phyloP scores from a whole-genome alignment of 495 filamentous ascomycete species.

The Daldinia vernicosa region DNA sequence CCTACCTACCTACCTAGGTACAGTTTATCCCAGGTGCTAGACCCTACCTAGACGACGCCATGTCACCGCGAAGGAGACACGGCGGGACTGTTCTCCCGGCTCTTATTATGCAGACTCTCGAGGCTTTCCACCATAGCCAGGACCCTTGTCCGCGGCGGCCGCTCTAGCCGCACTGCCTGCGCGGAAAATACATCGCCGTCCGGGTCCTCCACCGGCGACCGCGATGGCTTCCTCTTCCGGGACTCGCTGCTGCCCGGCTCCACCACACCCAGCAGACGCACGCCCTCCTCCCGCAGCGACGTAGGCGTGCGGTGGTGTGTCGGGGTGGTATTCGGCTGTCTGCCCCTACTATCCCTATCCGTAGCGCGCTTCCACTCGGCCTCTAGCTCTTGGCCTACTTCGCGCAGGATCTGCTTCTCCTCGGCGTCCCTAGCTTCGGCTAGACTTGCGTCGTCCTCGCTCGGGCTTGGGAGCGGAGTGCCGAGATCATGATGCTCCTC shows the following conservation, averaged over 20 bases:
- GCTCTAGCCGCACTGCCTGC: constrained; percentile 43
- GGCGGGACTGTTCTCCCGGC: constrained; percentile 47
- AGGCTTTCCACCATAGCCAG: constrained; percentile 59
- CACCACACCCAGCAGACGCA: constrained; percentile 15
- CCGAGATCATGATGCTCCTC: constrained; percentile 18
- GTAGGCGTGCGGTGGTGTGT: not conserved
- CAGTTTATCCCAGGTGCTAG: not conserved
- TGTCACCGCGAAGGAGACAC: constrained; percentile 40
- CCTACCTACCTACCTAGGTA: too few species aligned
- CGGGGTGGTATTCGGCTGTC: constrained; percentile 3
- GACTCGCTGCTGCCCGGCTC: constrained; percentile 32
- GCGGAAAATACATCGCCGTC: constrained; percentile 43
- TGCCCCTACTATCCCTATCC: constrained; percentile 7
- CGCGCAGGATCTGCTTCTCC: constrained; percentile 33
- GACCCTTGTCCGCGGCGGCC: constrained; percentile 52
- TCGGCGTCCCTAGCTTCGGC: constrained; percentile 10
- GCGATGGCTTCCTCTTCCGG: constrained; percentile 33
- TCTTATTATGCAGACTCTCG: constrained; percentile 43
- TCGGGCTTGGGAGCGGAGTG: constrained; percentile 21
- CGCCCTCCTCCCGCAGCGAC: constrained; percentile 12
- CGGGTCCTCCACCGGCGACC: constrained; percentile 28
- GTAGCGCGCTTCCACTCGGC: constrained; percentile 33
- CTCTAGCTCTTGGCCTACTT: constrained; percentile 36
- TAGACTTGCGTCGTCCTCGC: constrained; percentile 32
- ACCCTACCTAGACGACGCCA: not conserved